A percentile compares a stretch with the other conserved stretches of the same genome.
These are phyloP conservation scores for Amylocarpus encephaloides DNA, from an alignment of 2,329 filamentous ascomycete species.

Conservation along the genomic window DNA sequence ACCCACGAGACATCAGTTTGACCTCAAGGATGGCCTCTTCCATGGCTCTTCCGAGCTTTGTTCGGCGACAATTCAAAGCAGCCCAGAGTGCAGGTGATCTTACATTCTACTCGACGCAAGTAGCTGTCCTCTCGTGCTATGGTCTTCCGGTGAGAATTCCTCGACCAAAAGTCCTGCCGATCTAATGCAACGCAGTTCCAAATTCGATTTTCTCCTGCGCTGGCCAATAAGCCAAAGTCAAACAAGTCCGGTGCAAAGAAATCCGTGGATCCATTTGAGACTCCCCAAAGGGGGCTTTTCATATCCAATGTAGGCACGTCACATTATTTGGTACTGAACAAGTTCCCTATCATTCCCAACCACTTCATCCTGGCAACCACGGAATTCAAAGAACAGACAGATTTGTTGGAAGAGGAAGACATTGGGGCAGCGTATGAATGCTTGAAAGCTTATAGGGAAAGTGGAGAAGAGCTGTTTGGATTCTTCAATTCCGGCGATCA, in stretches of 20 bases:
- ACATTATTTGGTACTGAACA: slow-evolving; percentile 66
- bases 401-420: slow-evolving; percentile 54
- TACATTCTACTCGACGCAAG: slow-evolving; percentile 27
- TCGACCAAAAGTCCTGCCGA: neutral
- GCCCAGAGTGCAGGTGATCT: slow-evolving; percentile 26
- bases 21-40: slow-evolving; percentile 12
- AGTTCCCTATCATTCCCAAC: slow-evolving; percentile 63
- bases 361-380: slow-evolving; percentile 68
- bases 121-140: slow-evolving; percentile 25
- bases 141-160: slow-evolving; percentile 22
- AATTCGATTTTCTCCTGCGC: slow-evolving; percentile 61
- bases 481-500: slow-evolving; percentile 56
- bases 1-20: neutral
- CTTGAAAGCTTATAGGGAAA: slow-evolving; percentile 43
- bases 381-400: slow-evolving; percentile 57
- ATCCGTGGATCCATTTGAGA: slow-evolving; percentile 58
- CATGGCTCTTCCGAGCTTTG: slow-evolving; percentile 23
- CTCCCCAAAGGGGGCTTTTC: slow-evolving; percentile 48
- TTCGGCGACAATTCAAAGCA: slow-evolving; percentile 24
- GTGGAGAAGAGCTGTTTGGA: slow-evolving; percentile 35
- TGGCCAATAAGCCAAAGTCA: slow-evolving; percentile 59
- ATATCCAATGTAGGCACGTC: slow-evolving; percentile 46
- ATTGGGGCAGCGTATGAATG: slow-evolving; percentile 56
- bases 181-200: slow-evolving; percentile 50
- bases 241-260: slow-evolving; percentile 29